A percentile compares a stretch with the other conserved stretches of the same genome.
These are phyloP conservation scores for Gloeopeniophorella convolvens DNA, from an alignment of 768 basidiomycete genomes.

Conservation along the genomic window DNA sequence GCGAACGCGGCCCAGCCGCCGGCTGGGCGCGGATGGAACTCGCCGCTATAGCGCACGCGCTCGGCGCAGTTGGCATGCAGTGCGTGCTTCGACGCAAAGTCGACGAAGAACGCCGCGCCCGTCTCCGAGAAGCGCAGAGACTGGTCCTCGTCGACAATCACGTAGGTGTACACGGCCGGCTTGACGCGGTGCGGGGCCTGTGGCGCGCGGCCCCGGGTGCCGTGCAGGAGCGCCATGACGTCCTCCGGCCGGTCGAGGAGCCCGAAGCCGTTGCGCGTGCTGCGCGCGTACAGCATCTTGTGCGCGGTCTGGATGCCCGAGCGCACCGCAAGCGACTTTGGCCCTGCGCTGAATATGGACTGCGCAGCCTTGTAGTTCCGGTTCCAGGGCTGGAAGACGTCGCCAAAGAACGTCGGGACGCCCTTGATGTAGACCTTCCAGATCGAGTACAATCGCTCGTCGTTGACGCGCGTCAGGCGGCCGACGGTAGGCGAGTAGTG, in stretches of 20 bases:
- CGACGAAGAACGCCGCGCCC: conserved; percentile 80
- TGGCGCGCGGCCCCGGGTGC: conserved; percentile 23
- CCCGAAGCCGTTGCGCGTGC: conserved; percentile 56
- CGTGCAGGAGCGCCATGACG: conserved; percentile 46
- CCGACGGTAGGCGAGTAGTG: conserved; percentile 71
- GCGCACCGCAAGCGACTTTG: conserved; percentile 56
- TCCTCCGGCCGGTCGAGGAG: conserved; percentile 44
- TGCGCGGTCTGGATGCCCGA: conserved; percentile 68
- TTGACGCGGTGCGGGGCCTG: conserved; percentile 47
- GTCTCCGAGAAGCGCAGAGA: conserved; percentile 82
- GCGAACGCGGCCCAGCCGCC: conserved; percentile 63
- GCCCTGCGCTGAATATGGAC: conserved; percentile 56
- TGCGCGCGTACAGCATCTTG: conserved; percentile 66
- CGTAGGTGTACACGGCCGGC: conserved; percentile 81
- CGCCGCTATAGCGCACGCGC: conserved; percentile 65
- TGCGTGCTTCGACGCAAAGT: conserved; percentile 83
- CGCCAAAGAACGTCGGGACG: conserved; percentile 51
- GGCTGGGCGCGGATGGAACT: conserved; percentile 69
- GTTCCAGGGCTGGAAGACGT: conserved; percentile 62
- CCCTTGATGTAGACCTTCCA: conserved; percentile 70
- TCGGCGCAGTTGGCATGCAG: conserved; percentile 70
- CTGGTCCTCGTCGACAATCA: conserved; percentile 70
- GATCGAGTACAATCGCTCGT: conserved; percentile 63
- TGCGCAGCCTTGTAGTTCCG: conserved; percentile 61
- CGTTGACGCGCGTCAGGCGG: conserved; percentile 51